Evolutionary conservation across 257 asterid genomes (phyloP), one percentile per base, ranked within the genome.

Genomic region (Oldenlandia corymbosa): DNA sequence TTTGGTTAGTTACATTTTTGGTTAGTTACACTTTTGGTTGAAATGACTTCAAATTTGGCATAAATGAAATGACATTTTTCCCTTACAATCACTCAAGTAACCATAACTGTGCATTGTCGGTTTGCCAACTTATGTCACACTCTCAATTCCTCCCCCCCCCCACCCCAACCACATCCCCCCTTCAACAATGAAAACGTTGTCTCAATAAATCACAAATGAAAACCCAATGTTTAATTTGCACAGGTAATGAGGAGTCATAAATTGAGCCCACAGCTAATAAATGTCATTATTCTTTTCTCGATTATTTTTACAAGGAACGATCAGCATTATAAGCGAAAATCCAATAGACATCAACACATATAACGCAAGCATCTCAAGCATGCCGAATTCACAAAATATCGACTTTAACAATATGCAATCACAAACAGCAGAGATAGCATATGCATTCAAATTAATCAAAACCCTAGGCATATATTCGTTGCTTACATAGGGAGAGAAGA

Each of bases 401-500:
- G 4, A 17, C 24, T 20, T 42, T 13, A 11, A 42, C 23, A 42
- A 16, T 27, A 39, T 0, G 41, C 43, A 39, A 39, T 52, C 20
- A 58, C 18, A 21, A 45, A 0, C 8, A 23, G 18, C n/a, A 21
- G 52, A n/a, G 30, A 31, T 9, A 2, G 13, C 20, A 50, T n/a
- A n/a, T n/a, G n/a, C 7, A 23, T 18, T 30, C 21, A 5, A 23
- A 27, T 48, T 21, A 24, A 60, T 48, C 55, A 34, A 61, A 39
- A 23, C 37, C 26, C 26, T 54, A 11, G 17, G 41, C 5, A 62
- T 26, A 30, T 10, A 20, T 50, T 47, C 4, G 30, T 18, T n/a
- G 67, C 81, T 72, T 70, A 64, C 56, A 62, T n/a, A n/a, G 51
- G 32, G 49, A 51, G 49, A 10, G 20, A 26, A 26, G n/a, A 13